phyloP scores from a whole-genome alignment of 2,329 filamentous ascomycete genomes.

The Claviceps maximensis region DNA sequence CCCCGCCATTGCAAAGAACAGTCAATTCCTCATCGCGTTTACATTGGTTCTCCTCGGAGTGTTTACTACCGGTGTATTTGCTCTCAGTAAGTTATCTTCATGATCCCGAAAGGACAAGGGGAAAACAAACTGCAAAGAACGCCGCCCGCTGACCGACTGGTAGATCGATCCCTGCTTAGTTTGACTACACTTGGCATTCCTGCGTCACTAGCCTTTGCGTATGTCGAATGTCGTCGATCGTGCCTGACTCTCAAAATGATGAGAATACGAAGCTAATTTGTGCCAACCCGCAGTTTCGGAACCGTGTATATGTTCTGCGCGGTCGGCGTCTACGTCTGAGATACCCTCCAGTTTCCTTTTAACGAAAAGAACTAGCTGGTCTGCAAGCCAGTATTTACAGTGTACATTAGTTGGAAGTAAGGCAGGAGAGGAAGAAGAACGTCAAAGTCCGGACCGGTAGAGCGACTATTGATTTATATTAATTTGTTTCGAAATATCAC shows the following conservation, averaged over 20 bases:
- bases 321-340: constrained; percentile 92
- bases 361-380: background rate
- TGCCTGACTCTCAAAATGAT: background rate
- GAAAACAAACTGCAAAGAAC: background rate
- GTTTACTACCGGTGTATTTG: constrained; percentile 64
- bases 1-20: constrained; percentile 66
- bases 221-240: constrained; percentile 25
- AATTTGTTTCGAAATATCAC: constrained; percentile 7
- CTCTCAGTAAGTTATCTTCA: constrained; percentile 69
- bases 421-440: constrained; percentile 11
- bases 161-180: constrained; percentile 72
- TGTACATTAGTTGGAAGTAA: constrained; percentile 26
- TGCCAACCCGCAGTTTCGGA: constrained; percentile 55
- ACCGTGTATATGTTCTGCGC: constrained; percentile 98
- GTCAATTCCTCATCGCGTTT: constrained; percentile 74
- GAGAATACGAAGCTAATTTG: constrained; percentile 9
- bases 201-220: constrained; percentile 84
- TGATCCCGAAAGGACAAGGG: background rate
- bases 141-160: background rate
- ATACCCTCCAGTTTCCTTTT: constrained; percentile 26
- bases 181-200: constrained; percentile 69
- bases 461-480: constrained; percentile 14
- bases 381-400: constrained; percentile 12
- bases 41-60: constrained; percentile 59
- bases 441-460: constrained; percentile 12